Base-by-base conservation (phyloP, 2,329 filamentous ascomycete genomes). In the Pyricularia sp. region DNA sequence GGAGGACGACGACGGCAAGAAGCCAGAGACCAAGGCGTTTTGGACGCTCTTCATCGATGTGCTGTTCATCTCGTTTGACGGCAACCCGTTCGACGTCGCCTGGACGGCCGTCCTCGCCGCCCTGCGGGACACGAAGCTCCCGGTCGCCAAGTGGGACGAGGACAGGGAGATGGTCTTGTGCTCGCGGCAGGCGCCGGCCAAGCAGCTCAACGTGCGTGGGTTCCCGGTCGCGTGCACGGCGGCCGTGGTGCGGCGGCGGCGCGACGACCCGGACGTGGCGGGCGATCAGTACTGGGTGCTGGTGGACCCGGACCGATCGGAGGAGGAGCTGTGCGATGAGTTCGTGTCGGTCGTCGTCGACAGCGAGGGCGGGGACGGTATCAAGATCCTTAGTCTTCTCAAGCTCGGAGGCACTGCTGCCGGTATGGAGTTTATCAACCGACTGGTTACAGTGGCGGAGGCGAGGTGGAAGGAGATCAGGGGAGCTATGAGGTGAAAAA, bases 41-140 rank as follows among this genome's bases (percentile, higher is more conserved):
- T 99, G 94, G 95, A 90, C 92, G 11, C 87, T 99, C 25, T 97
- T 97, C 79, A 92, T 99, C 72, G 94, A 98, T 76, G 84, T 97
- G n/a, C 86, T 97, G 76, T 95, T 97, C 80, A 90, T 99, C 73
- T 96, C 92, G 0, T 88, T 97, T 66, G 94, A 97, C 72, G 94
- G 94, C 6, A 97, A 95, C 75, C 88, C 93, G 1, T 94, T 98
- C 72, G 94, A 99, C 75, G 92, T 92, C 0, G 92, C 93, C 0
- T 98, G 94, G 94, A 86, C 90, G 0, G 89, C 93, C 14, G 85
- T 96, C 0, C 78, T 97, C 26, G 92, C 94, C 10, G 94, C 95
- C 7, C 81, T 99, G 70, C 84, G 83, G 68, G 88, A 95, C 77
- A 94, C 92, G 4, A 87, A 84, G 70, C 81, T 99, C 12, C 95